These are phyloP conservation scores for Xylaria nigripes DNA, from an alignment of 495 filamentous ascomycete species.

Conservation along the genomic window DNA sequence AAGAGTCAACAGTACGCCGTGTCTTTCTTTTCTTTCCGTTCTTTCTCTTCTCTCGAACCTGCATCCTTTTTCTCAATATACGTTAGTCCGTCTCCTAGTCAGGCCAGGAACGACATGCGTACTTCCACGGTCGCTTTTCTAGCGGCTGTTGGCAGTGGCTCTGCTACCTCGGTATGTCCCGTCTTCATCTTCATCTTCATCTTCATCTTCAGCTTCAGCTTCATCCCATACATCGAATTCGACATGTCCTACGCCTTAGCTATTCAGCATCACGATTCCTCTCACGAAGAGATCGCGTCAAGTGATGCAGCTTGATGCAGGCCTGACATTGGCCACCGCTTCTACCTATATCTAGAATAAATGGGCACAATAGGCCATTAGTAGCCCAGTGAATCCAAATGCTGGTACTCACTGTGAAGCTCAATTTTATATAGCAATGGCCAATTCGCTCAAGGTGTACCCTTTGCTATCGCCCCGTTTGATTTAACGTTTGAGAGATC, in stretches of 20 bases:
- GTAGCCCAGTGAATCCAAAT: background rate
- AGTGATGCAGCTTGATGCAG: background rate
- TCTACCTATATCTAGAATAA: too few relatives aligned
- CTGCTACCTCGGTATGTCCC: conserved; percentile 10
- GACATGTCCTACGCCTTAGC: background rate
- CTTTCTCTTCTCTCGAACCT: background rate
- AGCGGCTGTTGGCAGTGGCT: background rate
- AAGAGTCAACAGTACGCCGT: background rate
- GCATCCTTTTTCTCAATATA: background rate
- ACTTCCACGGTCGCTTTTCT: conserved; percentile 8
- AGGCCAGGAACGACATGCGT: conserved; percentile 3
- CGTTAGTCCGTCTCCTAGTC: background rate
- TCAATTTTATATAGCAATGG: background rate
- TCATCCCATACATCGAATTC: background rate
- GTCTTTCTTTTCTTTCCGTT: background rate
- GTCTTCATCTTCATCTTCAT: too few relatives aligned
- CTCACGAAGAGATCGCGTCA: background rate
- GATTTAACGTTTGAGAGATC: background rate
- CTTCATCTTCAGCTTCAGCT: too few relatives aligned
- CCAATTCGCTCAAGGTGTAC: background rate
- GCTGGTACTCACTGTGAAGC: background rate
- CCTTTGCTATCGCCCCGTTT: background rate
- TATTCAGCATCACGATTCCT: background rate
- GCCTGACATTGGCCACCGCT: background rate
- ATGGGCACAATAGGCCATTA: too few relatives aligned